A percentile compares a stretch with the other conserved stretches of the same genome.
phyloP scores from a whole-genome alignment of 1,139 yeast species.

The Yamadazyma triangularis region DNA sequence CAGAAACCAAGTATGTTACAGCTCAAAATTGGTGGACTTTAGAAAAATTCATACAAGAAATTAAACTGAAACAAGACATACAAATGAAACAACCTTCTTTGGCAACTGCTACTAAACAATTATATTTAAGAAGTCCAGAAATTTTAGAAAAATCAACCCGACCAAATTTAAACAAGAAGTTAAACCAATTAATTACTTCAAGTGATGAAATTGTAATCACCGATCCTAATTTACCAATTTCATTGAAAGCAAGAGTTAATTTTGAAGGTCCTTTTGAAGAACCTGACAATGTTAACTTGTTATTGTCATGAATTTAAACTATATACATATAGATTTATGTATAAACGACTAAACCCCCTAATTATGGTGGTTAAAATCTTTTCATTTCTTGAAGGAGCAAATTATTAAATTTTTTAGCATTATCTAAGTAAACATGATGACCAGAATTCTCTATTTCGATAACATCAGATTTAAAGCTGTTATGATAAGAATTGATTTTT shows the following conservation, averaged over 20 bases:
- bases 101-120: conserved; percentile 33
- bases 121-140: conserved; percentile 52
- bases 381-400: conserved; percentile 36
- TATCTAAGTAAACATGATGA: conserved; percentile 70
- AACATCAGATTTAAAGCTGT: conserved; percentile 33
- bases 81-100: conserved; percentile 50
- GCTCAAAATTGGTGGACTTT: conserved; percentile 42
- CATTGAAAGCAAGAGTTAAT: conserved; percentile 21
- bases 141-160: conserved; percentile 46
- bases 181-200: conserved; percentile 35
- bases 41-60: conserved; percentile 43
- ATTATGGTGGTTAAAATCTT: conserved; percentile 9
- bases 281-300: conserved; percentile 13
- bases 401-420: conserved; percentile 46
- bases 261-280: conserved; percentile 20
- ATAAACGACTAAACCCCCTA: no score
- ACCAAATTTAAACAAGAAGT: conserved; percentile 34
- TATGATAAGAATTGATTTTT: conserved; percentile 17
- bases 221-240: conserved; percentile 52
- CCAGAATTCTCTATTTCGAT: conserved; percentile 53
- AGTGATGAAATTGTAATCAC: conserved; percentile 55
- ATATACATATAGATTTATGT: neutral
- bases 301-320: conserved; percentile 4
- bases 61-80: conserved; percentile 27
- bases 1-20: conserved; percentile 26